Conservation (phyloP, 345 rosid species). For the Schrenkiella parvula region DNA sequence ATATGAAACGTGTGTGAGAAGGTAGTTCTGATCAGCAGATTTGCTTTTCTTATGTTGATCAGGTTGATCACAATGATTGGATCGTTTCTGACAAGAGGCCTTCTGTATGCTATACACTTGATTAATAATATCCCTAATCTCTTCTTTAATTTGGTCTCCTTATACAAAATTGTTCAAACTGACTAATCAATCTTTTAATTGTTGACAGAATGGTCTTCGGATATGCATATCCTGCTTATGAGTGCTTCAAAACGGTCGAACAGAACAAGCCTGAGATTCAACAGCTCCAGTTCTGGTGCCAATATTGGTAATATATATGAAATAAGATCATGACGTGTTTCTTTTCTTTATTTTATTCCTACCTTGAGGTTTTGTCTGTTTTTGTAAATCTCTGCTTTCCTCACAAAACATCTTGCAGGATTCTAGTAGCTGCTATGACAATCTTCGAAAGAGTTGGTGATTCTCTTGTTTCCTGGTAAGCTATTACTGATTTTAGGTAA, state of each 20-base stretch:
- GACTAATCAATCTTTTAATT: not conserved
- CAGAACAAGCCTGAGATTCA: conserved; percentile 43
- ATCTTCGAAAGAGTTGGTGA: conserved; percentile 71
- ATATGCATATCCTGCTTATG: conserved; percentile 75
- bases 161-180: not conserved
- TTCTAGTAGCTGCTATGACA: conserved; percentile 60
- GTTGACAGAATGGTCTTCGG: conserved; percentile 57
- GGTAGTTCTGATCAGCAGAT: not conserved
- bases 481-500: not conserved
- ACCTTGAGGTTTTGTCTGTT: not conserved
- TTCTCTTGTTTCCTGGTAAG: conserved; percentile 58
- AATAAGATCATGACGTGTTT: not conserved
- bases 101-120: conserved; percentile 43
- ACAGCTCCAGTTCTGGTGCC: conserved; percentile 75
- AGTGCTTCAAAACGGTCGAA: conserved; percentile 65
- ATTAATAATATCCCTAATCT: not conserved
- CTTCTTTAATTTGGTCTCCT: not conserved
- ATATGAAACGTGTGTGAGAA: not conserved
- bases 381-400: not conserved
- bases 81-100: conserved; percentile 49
- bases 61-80: conserved; percentile 47
- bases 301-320: conserved; percentile 52
- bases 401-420: conserved; percentile 40
- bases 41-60: not conserved
- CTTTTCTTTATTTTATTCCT: not conserved